phyloP scores from a whole-genome alignment of 805 yeast genomes.

The Metschnikowia matae region DNA sequence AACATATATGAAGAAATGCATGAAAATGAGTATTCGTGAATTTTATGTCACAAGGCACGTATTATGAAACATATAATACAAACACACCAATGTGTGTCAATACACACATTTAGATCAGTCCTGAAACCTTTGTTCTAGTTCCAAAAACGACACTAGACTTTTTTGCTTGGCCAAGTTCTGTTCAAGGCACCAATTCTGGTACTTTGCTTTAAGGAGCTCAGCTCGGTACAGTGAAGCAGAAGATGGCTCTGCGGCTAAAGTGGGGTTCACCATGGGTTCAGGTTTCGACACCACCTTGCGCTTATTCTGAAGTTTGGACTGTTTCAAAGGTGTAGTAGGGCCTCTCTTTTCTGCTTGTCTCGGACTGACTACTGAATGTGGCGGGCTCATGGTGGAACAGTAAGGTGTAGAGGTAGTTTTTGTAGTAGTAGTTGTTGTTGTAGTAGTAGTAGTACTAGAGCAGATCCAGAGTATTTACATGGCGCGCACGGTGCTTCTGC shows the following conservation, averaged over 20 bases:
- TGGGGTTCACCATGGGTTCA: conserved; percentile 3
- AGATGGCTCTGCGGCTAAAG: conserved; percentile 4
- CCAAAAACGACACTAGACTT: conserved; percentile 27
- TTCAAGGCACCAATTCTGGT: conserved; percentile 30
- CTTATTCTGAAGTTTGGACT: conserved; percentile 22
- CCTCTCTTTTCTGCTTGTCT: conserved; percentile 25
- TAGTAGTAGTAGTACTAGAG: neutral
- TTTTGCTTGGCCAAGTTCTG: conserved; percentile 20
- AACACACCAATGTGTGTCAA: no score
- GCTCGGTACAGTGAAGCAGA: conserved; percentile 5
- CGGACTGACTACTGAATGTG: conserved; percentile 6
- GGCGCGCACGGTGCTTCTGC: neutral
- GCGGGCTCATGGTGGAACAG: neutral
- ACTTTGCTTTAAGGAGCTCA: conserved; percentile 24
- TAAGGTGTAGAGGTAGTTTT: no score
- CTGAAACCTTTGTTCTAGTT: conserved; percentile 25
- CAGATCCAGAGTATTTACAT: neutral
- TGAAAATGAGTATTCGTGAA: no score
- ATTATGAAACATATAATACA: no score
- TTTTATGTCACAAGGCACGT: no score
- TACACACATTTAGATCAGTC: neutral
- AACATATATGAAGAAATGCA: no score
- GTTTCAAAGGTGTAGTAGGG: conserved; percentile 35
- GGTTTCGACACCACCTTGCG: conserved; percentile 15
- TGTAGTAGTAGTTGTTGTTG: neutral